Percentiles rank a stretch among this genome's conserved stretches.
Conservation (phyloP, 306 rosid genomes). For the Elaeagnus macrophylla region DNA sequence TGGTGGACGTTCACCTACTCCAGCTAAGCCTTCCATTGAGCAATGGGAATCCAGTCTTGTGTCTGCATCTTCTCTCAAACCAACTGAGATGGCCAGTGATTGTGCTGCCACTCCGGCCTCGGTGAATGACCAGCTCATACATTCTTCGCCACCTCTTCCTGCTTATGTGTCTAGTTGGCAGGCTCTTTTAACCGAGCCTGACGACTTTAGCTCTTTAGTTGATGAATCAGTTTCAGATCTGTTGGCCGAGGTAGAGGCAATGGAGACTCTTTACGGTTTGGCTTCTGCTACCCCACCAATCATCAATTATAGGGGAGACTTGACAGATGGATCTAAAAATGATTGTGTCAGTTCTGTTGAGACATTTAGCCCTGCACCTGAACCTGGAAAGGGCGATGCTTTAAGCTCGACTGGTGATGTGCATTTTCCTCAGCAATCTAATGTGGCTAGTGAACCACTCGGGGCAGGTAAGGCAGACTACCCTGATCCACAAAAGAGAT, state of each 20-base stretch:
- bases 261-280: slow-evolving; percentile 79
- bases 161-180: slow-evolving; percentile 55
- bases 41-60: slow-evolving; percentile 51
- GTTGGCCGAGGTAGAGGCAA: slow-evolving; percentile 96
- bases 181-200: slow-evolving; percentile 50
- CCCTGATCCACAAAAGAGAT: slow-evolving; percentile 42
- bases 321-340: slow-evolving; percentile 57
- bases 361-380: slow-evolving; percentile 60
- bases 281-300: slow-evolving; percentile 59
- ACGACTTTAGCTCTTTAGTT: slow-evolving; percentile 53
- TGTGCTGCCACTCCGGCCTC: slow-evolving; percentile 34
- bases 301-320: slow-evolving; percentile 50
- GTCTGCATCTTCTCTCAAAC: slow-evolving; percentile 41
- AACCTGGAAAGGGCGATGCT: slow-evolving; percentile 71
- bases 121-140: slow-evolving; percentile 33
- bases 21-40: slow-evolving; percentile 40
- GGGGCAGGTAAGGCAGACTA: slow-evolving; percentile 24
- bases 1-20: slow-evolving; percentile 32
- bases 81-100: slow-evolving; percentile 26
- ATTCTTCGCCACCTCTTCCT: slow-evolving; percentile 48
- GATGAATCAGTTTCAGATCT: slow-evolving; percentile 93
- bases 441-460: slow-evolving; percentile 38
- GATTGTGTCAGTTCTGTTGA: slow-evolving; percentile 59
- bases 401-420: slow-evolving; percentile 67
- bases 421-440: slow-evolving; percentile 39